Base-by-base conservation (phyloP, 1,284 basidiomycete genomes). In the Melanopsichium pennsylvanicum region DNA sequence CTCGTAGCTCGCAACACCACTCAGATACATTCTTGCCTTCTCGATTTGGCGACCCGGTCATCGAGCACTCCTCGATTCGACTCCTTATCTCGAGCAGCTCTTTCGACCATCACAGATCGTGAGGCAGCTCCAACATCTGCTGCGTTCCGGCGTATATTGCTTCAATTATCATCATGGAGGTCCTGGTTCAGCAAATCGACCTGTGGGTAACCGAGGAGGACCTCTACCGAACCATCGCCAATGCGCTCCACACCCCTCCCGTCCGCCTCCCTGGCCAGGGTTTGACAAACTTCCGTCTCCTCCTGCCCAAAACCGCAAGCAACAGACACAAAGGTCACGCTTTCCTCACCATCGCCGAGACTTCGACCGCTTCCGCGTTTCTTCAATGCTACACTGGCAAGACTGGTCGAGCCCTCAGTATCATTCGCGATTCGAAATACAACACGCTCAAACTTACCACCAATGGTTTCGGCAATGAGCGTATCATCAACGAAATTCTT, bases 101-200 rank as follows among this genome's bases (percentile, higher is more conserved):
- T n/a, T n/a, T 23, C 22, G 21, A 35, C 10, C 7, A 16, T 18
- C 31, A 26, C 32, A n/a, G 18, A 16, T 16, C 33, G 12, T 13
- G 18, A 6, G 18, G n/a, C 3, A 42, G 10, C 7, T 9, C 18
- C 12, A 43, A 22, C 22, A 1, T 23, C 9, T 25, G 33, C 16
- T 37, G 16, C 26, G 13, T n/a, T n/a, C 16, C 26, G n/a, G n/a
- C n/a, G n/a, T n/a, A n/a, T n/a, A n/a, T n/a, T n/a, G n/a, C n/a
- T n/a, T n/a, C n/a, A n/a, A n/a, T n/a, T n/a, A n/a, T 37, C 43
- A 36, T 19, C 18, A 66, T 66, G 62, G 62, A 66, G 31, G 32
- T 66, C 15, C 46, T 29, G 8, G 31, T 66, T 27, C 37, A 49
- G 5, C 16, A 35, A 4, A 66, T 66, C 42, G 46, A 60, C 18